phyloP scores from a whole-genome alignment of 352 stramenopile genomes.

The Phytophthora sp. region DNA sequence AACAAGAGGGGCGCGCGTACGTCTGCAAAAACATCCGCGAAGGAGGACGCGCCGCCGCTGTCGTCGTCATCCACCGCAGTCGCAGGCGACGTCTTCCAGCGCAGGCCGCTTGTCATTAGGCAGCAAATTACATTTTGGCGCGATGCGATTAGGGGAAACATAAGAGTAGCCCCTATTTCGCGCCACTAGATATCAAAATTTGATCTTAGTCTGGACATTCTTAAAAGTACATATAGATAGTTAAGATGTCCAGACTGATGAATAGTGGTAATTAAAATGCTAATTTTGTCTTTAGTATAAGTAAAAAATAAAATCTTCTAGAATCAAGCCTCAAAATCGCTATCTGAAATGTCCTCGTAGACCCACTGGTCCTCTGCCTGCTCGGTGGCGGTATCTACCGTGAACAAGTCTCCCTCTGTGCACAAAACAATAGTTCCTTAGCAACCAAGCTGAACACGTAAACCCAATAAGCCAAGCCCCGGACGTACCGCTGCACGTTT shows the following conservation, averaged over 20 bases:
- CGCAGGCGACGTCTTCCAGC: slow-evolving; percentile 24
- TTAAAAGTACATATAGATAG: too few relatives aligned
- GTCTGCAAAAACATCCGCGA: slow-evolving; percentile 73
- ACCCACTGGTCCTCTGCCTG: slow-evolving; percentile 44
- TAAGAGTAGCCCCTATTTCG: slow-evolving; percentile 12
- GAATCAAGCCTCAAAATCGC: slow-evolving; percentile 54
- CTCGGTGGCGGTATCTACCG: slow-evolving; percentile 22
- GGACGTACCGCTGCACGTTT: slow-evolving; percentile 63
- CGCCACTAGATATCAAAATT: too few relatives aligned
- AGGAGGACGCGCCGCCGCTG: slow-evolving; percentile 52
- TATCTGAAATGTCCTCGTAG: slow-evolving; percentile 72
- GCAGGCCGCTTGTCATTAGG: background rate
- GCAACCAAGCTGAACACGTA: background rate
- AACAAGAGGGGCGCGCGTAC: slow-evolving; percentile 31
- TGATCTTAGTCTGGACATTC: too few relatives aligned
- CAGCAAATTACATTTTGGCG: slow-evolving; percentile 26
- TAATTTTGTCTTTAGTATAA: background rate
- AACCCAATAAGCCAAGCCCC: background rate
- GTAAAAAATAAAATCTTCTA: background rate
- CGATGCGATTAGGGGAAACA: slow-evolving; percentile 12
- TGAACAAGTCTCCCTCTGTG: slow-evolving; percentile 44
- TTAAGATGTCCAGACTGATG: too few relatives aligned
- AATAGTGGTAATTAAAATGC: too few relatives aligned
- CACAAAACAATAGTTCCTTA: slow-evolving; percentile 5
- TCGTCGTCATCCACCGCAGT: slow-evolving; percentile 33